A percentile compares a stretch with the other conserved stretches of the same genome.
Evolutionary conservation across 805 yeast genomes (phyloP).

Genomic region (Teunomyces gatunensis): DNA sequence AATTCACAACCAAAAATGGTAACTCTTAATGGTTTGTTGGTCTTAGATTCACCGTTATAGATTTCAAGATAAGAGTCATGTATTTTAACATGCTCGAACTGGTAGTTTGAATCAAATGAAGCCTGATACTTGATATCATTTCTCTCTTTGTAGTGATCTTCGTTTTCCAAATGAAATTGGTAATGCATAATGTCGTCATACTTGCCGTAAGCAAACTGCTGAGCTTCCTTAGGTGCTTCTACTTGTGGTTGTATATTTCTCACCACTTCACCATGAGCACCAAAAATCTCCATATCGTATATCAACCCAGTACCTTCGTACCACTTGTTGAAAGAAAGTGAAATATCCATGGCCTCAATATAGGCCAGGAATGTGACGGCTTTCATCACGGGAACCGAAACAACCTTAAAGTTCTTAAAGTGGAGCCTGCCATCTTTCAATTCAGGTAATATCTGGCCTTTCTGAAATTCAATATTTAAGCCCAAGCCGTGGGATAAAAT

Average conservation of each 20-base stretch:
- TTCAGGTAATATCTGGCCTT: conserved; percentile 39
- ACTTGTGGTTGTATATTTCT: background rate
- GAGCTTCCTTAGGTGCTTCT: background rate
- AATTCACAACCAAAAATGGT: conserved; percentile 65
- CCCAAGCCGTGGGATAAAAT: conserved; percentile 43
- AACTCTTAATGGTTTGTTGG: conserved; percentile 40
- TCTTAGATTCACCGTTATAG: conserved; percentile 20
- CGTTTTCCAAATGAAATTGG: conserved; percentile 25
- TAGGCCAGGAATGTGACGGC: conserved; percentile 20
- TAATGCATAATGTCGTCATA: conserved; percentile 28
- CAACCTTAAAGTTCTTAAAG: conserved; percentile 38
- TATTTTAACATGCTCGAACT: conserved; percentile 41
- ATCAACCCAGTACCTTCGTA: conserved; percentile 53
- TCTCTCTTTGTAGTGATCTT: conserved; percentile 3
- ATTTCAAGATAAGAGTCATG: conserved; percentile 50
- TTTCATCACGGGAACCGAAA: conserved; percentile 9
- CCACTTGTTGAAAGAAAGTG: conserved; percentile 54
- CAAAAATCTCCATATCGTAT: conserved; percentile 46
- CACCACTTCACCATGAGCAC: conserved; percentile 42
- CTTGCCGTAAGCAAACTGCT: conserved; percentile 12
- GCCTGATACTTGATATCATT: background rate
- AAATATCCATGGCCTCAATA: conserved; percentile 42
- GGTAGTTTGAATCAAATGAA: conserved; percentile 32
- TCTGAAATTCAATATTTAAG: conserved; percentile 33
- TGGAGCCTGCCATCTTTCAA: conserved; percentile 50